A percentile compares a stretch with the other conserved stretches of the same genome.
Evolutionary conservation across 2,329 filamentous ascomycete species (phyloP).

Genomic region (Pyricularia pennisetigena): DNA sequence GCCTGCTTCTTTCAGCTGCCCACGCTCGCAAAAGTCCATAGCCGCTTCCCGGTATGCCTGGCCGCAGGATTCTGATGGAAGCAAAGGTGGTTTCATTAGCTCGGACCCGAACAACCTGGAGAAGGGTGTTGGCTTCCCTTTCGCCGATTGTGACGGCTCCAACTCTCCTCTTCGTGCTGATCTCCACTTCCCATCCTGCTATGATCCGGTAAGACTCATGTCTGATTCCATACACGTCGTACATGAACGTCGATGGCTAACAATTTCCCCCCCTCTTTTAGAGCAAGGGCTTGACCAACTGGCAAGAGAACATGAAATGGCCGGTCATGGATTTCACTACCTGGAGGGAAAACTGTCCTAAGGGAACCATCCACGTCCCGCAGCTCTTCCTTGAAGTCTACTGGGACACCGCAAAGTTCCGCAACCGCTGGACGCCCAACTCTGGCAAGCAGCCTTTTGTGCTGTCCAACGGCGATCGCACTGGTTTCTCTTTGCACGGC

Average conservation of each 20-base stretch:
- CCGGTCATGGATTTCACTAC: constrained; percentile 31
- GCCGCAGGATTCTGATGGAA: constrained; percentile 42
- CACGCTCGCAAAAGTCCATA: constrained; percentile 35
- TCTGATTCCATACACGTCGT: not conserved
- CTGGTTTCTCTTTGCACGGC: constrained; percentile 60
- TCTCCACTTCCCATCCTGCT: constrained; percentile 65
- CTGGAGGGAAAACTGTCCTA: constrained; percentile 39
- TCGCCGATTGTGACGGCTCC: constrained; percentile 55
- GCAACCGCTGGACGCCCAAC: constrained; percentile 41
- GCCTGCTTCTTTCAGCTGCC: constrained; percentile 50
- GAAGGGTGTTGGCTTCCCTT: constrained; percentile 57
- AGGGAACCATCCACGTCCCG: constrained; percentile 43
- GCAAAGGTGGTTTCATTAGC: constrained; percentile 13
- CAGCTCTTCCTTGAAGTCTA: constrained; percentile 51
- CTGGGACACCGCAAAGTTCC: constrained; percentile 47
- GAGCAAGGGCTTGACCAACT: constrained; percentile 44
- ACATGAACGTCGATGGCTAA: not conserved
- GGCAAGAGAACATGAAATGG: constrained; percentile 56
- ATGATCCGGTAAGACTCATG: constrained; percentile 41
- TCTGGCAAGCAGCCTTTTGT: constrained; percentile 54
- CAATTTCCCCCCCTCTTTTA: not conserved
- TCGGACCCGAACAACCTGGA: constrained; percentile 40
- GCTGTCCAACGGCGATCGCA: constrained; percentile 58
- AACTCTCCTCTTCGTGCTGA: constrained; percentile 55
- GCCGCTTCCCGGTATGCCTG: constrained; percentile 31